A percentile compares a stretch with the other conserved stretches of the same genome.
phyloP scores from a whole-genome alignment of 345 rosid species.

The Populus euphratica region DNA sequence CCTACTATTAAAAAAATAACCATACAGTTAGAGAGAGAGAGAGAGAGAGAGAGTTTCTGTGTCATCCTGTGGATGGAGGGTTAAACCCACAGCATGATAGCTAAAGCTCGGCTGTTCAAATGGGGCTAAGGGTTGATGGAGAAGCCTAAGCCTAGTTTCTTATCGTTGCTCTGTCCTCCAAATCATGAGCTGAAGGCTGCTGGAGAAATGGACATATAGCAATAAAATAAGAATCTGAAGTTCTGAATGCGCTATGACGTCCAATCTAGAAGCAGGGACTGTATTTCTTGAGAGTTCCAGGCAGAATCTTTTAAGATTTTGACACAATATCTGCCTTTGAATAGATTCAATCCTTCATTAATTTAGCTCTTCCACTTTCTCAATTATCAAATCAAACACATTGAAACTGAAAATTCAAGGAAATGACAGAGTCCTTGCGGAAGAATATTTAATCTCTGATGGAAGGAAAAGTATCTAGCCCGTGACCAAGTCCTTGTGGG shows the following conservation, averaged over 20 bases:
- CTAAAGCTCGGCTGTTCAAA: background rate
- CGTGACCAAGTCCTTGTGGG: background rate
- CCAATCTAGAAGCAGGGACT: background rate
- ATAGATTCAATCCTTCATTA: background rate
- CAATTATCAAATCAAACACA: background rate
- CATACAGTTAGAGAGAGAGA: too few species aligned
- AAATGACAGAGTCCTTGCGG: background rate
- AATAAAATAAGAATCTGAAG: too few species aligned
- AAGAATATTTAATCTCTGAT: background rate
- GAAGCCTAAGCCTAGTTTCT: background rate
- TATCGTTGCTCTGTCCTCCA: background rate
- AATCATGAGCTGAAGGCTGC: background rate
- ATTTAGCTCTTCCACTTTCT: background rate
- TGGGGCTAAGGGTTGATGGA: background rate
- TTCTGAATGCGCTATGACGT: background rate
- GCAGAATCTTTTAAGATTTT: too few species aligned
- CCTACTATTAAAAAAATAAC: too few species aligned
- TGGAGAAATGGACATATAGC: background rate
- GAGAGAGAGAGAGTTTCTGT: too few species aligned
- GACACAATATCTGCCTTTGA: background rate
- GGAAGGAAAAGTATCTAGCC: background rate
- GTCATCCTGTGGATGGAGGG: too few species aligned
- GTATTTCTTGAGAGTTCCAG: too few species aligned
- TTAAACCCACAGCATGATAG: too few species aligned
- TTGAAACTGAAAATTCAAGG: background rate